Conservation (phyloP, 1,284 basidiomycete species). For the Chalciporus sp. region DNA sequence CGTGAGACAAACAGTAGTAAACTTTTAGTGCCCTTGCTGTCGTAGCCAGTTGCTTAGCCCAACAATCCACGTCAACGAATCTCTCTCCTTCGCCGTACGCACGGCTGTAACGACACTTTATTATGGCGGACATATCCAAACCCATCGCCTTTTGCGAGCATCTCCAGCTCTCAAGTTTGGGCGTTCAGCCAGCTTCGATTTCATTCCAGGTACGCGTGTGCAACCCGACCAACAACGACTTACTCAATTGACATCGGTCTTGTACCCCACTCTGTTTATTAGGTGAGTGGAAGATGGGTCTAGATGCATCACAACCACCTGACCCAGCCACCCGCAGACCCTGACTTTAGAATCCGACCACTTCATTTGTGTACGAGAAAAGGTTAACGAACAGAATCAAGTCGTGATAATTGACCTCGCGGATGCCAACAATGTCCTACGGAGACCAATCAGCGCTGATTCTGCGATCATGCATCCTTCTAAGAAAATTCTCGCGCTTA, state of each 20-base stretch:
- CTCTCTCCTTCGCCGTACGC: slow-evolving; percentile 18
- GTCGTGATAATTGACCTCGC: slow-evolving; percentile 97
- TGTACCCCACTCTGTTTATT: slow-evolving; percentile 2
- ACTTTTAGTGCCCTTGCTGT: slow-evolving; percentile 26
- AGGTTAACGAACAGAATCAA: slow-evolving; percentile 89
- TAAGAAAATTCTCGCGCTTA: slow-evolving; percentile 96
- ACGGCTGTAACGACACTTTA: slow-evolving; percentile 22
- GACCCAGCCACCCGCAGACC: slow-evolving; percentile 48
- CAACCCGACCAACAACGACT: slow-evolving; percentile 36
- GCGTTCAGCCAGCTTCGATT: slow-evolving; percentile 95
- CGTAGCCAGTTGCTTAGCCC: slow-evolving; percentile 15
- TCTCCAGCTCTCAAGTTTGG: slow-evolving; percentile 92
- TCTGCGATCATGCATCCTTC: slow-evolving; percentile 98
- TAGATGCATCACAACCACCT: slow-evolving; percentile 5
- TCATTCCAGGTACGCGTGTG: slow-evolving; percentile 83
- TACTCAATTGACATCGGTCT: slow-evolving; percentile 28
- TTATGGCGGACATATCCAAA: slow-evolving; percentile 56
- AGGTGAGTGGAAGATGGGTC: slow-evolving; percentile 18
- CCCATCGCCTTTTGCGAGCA: slow-evolving; percentile 86
- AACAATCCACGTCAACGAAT: slow-evolving; percentile 25
- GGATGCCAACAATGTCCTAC: slow-evolving; percentile 94
- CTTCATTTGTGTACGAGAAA: slow-evolving; percentile 93
- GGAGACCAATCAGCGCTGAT: slow-evolving; percentile 95
- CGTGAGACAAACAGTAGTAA: slow-evolving; percentile 35
- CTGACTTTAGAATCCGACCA: slow-evolving; percentile 96